Evolutionary conservation across 2,329 filamentous ascomycete species (phyloP), one percentile per base, ranked within the genome.

Genomic region (Colletotrichum phormii): DNA sequence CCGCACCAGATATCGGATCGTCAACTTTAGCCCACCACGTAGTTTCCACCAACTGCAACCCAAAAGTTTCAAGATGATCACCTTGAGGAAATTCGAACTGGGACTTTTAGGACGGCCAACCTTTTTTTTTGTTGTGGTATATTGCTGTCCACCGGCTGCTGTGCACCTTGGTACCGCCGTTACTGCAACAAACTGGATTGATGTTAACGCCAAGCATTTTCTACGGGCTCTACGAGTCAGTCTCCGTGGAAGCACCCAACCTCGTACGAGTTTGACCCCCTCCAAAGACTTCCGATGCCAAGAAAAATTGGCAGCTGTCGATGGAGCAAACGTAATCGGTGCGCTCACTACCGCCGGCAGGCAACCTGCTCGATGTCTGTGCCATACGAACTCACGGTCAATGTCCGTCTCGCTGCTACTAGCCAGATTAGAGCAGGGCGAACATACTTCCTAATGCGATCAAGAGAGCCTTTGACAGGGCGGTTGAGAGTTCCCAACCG

Each of bases 221-320:
- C 42, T 35, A 13, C 13, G 18, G 42, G 24, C 51, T 11, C 64
- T 29, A 55, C 69, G 69, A 72, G 65, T 72, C 65, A 68, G 53
- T 64, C 69, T 60, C 64, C 53, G 33, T 57, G 31, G 46, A 58
- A 59, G 53, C 64, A 51, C 55, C 62, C 69, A 68, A 54, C 31
- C 64, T 72, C 64, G 64, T 72, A 72, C 69, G 64, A 72, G 53
- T 54, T 53, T 67, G 15, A 49, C 24, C 11, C 11, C 26, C 24
- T 60, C 59, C 69, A 69, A 72, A 9, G 59, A 64, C 64, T 68
- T 69, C 64, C 64, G 64, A 72, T 72, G 69, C 69, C 64, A 68
- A 72, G 69, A 53, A 22, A 61, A 61, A 46, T 15, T 68, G 42
- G 51, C 65, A 72, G 51, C 58, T 63, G 64, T 53, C 46, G 29